These are phyloP conservation scores for Venturia oleaginea DNA, from an alignment of 2,329 filamentous ascomycete genomes.

Conservation along the genomic window DNA sequence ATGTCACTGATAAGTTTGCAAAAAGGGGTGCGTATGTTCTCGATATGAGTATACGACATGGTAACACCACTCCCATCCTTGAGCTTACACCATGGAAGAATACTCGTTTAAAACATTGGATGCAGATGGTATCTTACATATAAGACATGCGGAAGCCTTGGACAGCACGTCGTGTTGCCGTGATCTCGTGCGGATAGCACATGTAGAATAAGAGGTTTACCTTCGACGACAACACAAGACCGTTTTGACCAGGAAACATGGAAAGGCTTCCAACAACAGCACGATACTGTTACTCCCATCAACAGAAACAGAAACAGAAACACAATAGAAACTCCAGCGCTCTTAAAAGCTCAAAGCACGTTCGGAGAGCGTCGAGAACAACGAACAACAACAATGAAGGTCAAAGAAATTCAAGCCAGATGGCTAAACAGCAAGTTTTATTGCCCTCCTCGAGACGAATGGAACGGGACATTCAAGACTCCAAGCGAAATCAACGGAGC, in stretches of 20 bases:
- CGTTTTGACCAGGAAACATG: background rate
- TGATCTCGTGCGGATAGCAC: background rate
- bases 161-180: too few species aligned
- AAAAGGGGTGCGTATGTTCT: too few species aligned
- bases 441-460: background rate
- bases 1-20: too few species aligned
- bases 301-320: background rate
- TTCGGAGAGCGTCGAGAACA: background rate
- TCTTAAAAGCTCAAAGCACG: background rate
- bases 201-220: background rate
- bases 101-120: too few species aligned
- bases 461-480: background rate
- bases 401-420: background rate
- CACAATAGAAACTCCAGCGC: background rate
- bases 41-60: too few species aligned
- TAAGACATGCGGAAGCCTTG: too few species aligned
- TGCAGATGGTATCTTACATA: too few species aligned
- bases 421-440: background rate
- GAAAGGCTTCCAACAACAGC: background rate
- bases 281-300: background rate
- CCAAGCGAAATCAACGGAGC: background rate
- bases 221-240: background rate
- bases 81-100: too few species aligned
- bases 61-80: too few species aligned
- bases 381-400: background rate